phyloP scores from a whole-genome alignment of 257 asterid species.

The Primulina huaijiensis region DNA sequence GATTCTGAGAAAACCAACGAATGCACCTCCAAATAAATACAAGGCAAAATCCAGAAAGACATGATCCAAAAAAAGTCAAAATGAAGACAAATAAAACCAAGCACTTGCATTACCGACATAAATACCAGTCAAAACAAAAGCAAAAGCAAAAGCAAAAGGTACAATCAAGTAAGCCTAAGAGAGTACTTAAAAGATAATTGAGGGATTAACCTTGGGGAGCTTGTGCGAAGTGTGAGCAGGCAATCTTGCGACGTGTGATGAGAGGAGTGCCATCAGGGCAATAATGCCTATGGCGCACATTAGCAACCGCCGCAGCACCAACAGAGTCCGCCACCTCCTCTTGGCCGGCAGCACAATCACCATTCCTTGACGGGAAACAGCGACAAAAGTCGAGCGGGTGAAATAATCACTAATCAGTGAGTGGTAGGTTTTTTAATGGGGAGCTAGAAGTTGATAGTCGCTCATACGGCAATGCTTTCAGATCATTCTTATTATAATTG shows the following conservation, averaged over 20 bases:
- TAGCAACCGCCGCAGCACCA: conserved; percentile 52
- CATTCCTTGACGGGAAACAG: not conserved
- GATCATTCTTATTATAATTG: no score
- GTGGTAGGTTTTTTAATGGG: not conserved
- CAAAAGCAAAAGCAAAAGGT: not conserved
- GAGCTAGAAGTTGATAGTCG: not conserved
- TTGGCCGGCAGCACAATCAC: conserved; percentile 38
- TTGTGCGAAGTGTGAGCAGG: conserved; percentile 41
- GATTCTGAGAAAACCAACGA: conserved; percentile 10
- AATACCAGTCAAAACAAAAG: not conserved
- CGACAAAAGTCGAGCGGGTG: not conserved
- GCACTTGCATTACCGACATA: not conserved
- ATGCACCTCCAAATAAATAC: conserved; percentile 6
- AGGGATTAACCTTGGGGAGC: conserved; percentile 42
- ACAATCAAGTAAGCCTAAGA: not conserved
- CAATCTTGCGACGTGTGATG: conserved; percentile 51
- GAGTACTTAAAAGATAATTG: not conserved
- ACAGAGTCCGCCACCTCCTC: conserved; percentile 61
- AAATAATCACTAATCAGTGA: no score
- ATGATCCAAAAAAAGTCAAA: not conserved
- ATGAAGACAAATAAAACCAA: not conserved
- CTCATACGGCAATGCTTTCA: no score
- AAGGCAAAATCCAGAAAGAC: not conserved
- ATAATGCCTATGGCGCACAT: conserved; percentile 55
- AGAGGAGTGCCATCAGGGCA: conserved; percentile 55